phyloP scores from a whole-genome alignment of 164 flowering plant species.

The Vitis cinerea region DNA sequence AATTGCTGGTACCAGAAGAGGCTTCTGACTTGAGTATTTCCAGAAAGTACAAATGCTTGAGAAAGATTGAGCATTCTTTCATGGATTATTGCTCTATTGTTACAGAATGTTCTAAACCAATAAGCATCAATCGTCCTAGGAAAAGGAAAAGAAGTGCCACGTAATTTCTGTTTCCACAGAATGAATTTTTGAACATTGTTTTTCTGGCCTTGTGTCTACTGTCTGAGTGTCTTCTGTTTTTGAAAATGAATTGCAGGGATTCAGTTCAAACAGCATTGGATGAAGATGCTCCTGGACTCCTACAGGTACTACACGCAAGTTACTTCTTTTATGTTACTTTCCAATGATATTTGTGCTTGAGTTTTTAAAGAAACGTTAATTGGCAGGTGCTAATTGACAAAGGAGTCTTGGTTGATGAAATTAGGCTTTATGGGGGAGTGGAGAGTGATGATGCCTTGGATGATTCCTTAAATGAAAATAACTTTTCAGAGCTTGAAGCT shows the following conservation, averaged over 20 bases:
- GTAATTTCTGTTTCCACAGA: constrained; percentile 30
- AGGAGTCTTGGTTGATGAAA: constrained; percentile 72
- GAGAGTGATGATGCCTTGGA: constrained; percentile 54
- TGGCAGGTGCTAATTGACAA: constrained; percentile 64
- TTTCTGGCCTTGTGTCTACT: background rate
- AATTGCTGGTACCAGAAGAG: constrained; percentile 29
- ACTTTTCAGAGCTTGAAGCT: constrained; percentile 76
- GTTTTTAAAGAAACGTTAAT: constrained; percentile 3
- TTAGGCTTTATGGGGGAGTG: constrained; percentile 71
- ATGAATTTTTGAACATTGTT: background rate
- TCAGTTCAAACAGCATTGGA: constrained; percentile 77
- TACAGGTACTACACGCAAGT: constrained; percentile 51
- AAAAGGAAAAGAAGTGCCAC: constrained; percentile 77
- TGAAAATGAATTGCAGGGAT: constrained; percentile 47
- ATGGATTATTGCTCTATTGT: constrained; percentile 9
- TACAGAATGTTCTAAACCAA: constrained; percentile 30
- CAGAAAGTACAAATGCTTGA: constrained; percentile 12
- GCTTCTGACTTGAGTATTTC: constrained; percentile 12
- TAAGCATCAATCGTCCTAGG: constrained; percentile 27
- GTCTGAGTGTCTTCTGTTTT: background rate
- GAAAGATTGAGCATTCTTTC: constrained; percentile 20
- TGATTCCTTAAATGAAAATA: constrained; percentile 40
- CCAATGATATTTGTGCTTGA: background rate
- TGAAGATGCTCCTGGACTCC: constrained; percentile 97
- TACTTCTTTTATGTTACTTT: background rate